Evolutionary conservation across 768 basidiomycete species (phyloP), one percentile per base, ranked within the genome.

Genomic region (Tricholoma hemisulphureum): DNA sequence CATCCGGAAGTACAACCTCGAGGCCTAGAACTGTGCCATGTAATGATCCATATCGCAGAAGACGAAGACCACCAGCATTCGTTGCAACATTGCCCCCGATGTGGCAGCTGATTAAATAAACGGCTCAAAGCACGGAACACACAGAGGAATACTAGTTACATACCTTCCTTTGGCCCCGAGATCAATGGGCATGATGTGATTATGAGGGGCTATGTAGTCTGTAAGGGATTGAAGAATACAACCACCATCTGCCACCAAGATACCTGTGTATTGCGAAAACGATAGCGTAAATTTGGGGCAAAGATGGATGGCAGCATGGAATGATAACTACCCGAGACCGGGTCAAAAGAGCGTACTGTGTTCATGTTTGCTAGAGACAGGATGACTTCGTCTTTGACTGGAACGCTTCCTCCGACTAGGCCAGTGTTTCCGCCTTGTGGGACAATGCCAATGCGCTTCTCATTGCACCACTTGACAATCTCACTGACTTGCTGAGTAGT

Each of bases 351-450:
- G 63, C 93, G 87, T 51, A 94, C 83, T 59, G 82, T 80, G 66
- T 84, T 86, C 85, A 99, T 85, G 67, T 90, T 93, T 20, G 86
- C 77, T 37, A 96, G 80, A 59, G 84, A 94, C 52, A 99, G 75
- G 52, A 99, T 81, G 60, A 98, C 73, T 73, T 99, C 97, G 69
- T 95, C 88, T 63, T 85, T 77, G 35, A 94, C 69, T 0, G 97
- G 96, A 10, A 96, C 90, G 60, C 95, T 87, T 34, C 97, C 97
- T 56, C 95, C 97, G 34, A 99, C 97, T 11, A 99, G 83, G 14
- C 97, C 97, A 0, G 97, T 99, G 75, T 99, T 99, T 46, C 97
- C 97, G 48, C 97, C 96, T 72, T 99, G 97, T 2, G 97, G 97
- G 2, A 97, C 95, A 54, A 98, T 83, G n/a, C 87, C 88, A 39